These are phyloP conservation scores for Sphaerulina populicola DNA, from an alignment of 2,329 filamentous ascomycete genomes.

Conservation along the genomic window DNA sequence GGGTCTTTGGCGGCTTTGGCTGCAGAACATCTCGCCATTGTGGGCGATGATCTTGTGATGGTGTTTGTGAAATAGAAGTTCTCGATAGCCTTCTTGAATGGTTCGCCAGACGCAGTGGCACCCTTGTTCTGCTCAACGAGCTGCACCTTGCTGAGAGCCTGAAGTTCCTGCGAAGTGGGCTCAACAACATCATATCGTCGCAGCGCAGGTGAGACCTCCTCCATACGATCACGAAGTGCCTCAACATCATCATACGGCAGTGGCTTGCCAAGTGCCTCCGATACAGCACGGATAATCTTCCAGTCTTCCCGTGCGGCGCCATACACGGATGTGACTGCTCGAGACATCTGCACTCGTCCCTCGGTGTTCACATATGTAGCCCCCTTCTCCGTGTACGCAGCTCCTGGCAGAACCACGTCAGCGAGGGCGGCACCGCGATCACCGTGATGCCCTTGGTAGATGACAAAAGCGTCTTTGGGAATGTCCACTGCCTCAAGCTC, in stretches of 20 bases:
- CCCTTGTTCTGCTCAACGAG: slow-evolving; percentile 96
- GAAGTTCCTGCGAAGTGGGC: slow-evolving; percentile 51
- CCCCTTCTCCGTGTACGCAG: slow-evolving; percentile 93
- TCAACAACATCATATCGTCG: slow-evolving; percentile 87
- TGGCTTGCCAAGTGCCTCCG: slow-evolving; percentile 79
- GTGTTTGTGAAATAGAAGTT: slow-evolving; percentile 98
- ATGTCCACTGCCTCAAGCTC: slow-evolving; percentile 79
- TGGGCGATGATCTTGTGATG: slow-evolving; percentile 94
- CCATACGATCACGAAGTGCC: slow-evolving; percentile 82
- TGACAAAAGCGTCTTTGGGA: slow-evolving; percentile 88
- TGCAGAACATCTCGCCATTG: slow-evolving; percentile 94
- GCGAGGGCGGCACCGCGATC: slow-evolving; percentile 87
- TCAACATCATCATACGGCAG: slow-evolving; percentile 92
- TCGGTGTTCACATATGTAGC: slow-evolving; percentile 97
- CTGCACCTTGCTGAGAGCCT: slow-evolving; percentile 79
- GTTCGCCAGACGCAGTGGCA: slow-evolving; percentile 58
- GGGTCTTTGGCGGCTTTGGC: slow-evolving; percentile 62
- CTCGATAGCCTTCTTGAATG: slow-evolving; percentile 77
- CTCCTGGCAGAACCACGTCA: slow-evolving; percentile 85
- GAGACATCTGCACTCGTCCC: slow-evolving; percentile 87
- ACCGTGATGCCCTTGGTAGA: slow-evolving; percentile 98
- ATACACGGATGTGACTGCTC: slow-evolving; percentile 77
- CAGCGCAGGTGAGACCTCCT: slow-evolving; percentile 84
- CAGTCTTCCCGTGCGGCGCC: slow-evolving; percentile 91
- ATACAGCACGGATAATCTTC: slow-evolving; percentile 93